Evolutionary conservation across 495 filamentous ascomycete genomes (phyloP), one percentile per base, ranked within the genome.

Genomic region (Staphylotrichum tortipilum): DNA sequence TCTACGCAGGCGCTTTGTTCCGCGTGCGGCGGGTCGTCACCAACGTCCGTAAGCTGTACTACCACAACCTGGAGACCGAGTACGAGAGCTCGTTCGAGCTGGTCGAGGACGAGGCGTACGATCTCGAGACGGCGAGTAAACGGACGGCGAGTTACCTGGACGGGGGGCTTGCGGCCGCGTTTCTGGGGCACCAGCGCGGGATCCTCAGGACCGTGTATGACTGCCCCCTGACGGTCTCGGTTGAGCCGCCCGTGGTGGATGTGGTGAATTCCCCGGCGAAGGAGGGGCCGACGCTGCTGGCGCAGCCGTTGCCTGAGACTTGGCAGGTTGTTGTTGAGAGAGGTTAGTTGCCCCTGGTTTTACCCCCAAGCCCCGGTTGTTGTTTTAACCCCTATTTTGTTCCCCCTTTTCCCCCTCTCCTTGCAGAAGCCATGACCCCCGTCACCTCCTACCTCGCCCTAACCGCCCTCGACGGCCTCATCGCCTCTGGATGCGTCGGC

Each of bases 391-490:
- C 1, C 23, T 17, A 2, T 18, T 8, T 28, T 28, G n/a, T 36
- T 52, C 50, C 54, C 17, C 44, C 57, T 0, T n/a, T 44, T 10
- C 57, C 54, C 3, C 44, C 54, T 7, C 49, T 51, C 21, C 30
- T 55, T 42, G 29, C 34, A 22, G 54, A 61, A 22, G 55, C 56
- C 1, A 49, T 55, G 0, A 54, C 46, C 2, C 54, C 58, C 0
- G 35, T 57, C 0, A 44, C 55, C 5, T 30, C 58, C 18, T 50
- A 54, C 34, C 49, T 61, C 6, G 22, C 45, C 5, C 22, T 61
- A 7, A 61, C 58, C 10, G 58, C 58, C 12, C 37, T 61, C 29
- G 58, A 61, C 18, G 58, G 58, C 4, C 55, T 61, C 24, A 52
- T 61, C 3, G 55, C 58, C 0, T 44, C 39, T 7, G 52, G 52